A percentile compares a stretch with the other conserved stretches of the same genome.
Conservation (phyloP, 164 flowering plant genomes). For the Akebia trifoliata region DNA sequence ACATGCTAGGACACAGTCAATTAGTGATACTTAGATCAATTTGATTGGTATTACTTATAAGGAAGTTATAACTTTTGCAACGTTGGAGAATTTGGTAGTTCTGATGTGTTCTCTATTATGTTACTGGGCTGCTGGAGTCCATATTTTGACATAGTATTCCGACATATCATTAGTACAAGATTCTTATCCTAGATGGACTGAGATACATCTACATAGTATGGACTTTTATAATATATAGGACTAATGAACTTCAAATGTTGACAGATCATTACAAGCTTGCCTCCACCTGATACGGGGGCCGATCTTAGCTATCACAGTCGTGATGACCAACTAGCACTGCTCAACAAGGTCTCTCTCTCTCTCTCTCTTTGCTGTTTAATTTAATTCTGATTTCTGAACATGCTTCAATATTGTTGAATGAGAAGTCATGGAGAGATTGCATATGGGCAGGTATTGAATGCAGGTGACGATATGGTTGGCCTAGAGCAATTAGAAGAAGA, state of each 20-base stretch:
- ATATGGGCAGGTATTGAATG: slow-evolving; percentile 59
- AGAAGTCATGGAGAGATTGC: not conserved
- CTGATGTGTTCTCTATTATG: too few relatives aligned
- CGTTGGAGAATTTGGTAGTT: too few relatives aligned
- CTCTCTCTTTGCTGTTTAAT: not conserved
- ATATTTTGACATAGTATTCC: too few relatives aligned
- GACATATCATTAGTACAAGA: too few relatives aligned
- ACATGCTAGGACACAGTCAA: not conserved
- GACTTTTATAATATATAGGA: too few relatives aligned
- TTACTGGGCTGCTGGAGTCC: too few relatives aligned
- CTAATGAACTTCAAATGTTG: not conserved
- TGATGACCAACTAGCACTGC: slow-evolving; percentile 77
- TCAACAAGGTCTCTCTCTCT: slow-evolving; percentile 53
- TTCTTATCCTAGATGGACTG: too few relatives aligned
- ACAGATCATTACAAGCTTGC: slow-evolving; percentile 84
- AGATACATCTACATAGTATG: too few relatives aligned
- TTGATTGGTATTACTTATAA: not conserved
- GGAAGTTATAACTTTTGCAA: too few relatives aligned
- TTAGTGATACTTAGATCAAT: not conserved
- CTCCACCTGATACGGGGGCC: slow-evolving; percentile 81
- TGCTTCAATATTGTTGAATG: not conserved
- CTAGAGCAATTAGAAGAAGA: slow-evolving; percentile 89
- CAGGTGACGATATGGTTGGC: slow-evolving; percentile 86
- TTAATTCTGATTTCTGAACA: not conserved
- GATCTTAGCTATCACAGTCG: slow-evolving; percentile 59